phyloP scores from a whole-genome alignment of 345 rosid genomes.

The Brassica carinata region DNA sequence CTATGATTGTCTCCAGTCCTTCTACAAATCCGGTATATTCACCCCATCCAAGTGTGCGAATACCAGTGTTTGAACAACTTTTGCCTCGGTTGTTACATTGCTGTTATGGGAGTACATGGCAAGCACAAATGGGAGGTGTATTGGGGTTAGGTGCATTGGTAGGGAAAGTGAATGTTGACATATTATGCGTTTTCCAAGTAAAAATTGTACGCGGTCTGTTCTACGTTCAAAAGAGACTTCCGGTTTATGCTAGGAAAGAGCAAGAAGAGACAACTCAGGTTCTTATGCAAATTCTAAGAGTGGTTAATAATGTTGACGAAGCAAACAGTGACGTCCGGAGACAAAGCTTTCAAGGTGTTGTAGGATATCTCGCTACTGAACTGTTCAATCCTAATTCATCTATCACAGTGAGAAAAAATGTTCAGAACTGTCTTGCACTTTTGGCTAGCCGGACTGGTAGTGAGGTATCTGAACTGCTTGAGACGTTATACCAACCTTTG shows the following conservation, averaged over 20 bases:
- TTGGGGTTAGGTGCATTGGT: conserved; percentile 94
- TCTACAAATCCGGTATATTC: conserved; percentile 96
- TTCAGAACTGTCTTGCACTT: conserved; percentile 92
- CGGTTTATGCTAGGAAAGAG: conserved; percentile 88
- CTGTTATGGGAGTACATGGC: conserved; percentile 96
- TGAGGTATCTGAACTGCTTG: conserved; percentile 96
- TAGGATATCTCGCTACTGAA: conserved; percentile 91
- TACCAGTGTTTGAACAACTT: conserved; percentile 97
- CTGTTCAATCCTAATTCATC: conserved; percentile 89
- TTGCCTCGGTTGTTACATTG: conserved; percentile 95
- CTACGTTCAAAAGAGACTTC: conserved; percentile 91
- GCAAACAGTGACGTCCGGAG: conserved; percentile 86
- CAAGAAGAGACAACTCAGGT: conserved; percentile 98
- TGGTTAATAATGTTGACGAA: conserved; percentile 93
- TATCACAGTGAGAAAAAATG: conserved; percentile 82
- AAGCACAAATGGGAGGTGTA: conserved; percentile 98
- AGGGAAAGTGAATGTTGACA: conserved; percentile 96
- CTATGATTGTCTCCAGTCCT: conserved; percentile 97
- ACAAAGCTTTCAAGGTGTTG: conserved; percentile 89
- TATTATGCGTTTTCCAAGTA: conserved; percentile 81
- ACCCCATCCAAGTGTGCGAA: conserved; percentile 80
- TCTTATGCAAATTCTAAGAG: conserved; percentile 94
- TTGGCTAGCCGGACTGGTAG: conserved; percentile 97
- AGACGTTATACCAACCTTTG: conserved; percentile 81
- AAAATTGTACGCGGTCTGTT: conserved; percentile 79